phyloP scores from a whole-genome alignment of 83 land plant species.

The Diphasiastrum complanatum region DNA sequence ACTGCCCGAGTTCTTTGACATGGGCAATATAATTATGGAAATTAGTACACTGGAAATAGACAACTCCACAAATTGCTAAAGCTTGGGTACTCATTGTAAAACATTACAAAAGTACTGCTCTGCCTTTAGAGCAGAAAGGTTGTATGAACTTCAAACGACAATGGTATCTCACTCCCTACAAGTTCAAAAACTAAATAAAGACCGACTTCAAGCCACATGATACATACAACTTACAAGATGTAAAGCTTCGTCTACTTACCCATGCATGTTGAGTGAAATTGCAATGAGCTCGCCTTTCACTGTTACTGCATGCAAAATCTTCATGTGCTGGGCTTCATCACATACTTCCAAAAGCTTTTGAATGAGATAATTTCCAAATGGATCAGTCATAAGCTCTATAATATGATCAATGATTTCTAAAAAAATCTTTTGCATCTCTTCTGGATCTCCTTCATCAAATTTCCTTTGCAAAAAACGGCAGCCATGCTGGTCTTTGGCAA shows the following conservation, averaged over 20 bases:
- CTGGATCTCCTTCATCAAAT: conserved; percentile 34
- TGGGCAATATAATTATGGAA: neutral
- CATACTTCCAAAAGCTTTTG: conserved; percentile 62
- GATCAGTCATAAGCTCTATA: conserved; percentile 48
- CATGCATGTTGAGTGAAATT: conserved; percentile 48
- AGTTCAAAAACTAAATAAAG: too few relatives aligned
- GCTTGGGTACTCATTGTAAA: too few relatives aligned
- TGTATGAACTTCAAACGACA: too few relatives aligned
- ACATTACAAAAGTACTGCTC: too few relatives aligned
- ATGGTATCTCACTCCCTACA: too few relatives aligned
- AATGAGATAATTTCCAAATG: conserved; percentile 59
- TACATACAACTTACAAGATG: neutral
- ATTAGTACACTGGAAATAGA: neutral
- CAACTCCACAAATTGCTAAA: too few relatives aligned
- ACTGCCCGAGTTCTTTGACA: conserved; percentile 43
- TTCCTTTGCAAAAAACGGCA: conserved; percentile 46
- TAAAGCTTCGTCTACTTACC: conserved; percentile 27
- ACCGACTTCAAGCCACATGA: too few relatives aligned
- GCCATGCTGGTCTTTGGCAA: conserved; percentile 54
- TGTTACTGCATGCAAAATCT: conserved; percentile 35
- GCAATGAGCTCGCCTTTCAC: conserved; percentile 35
- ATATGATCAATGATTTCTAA: conserved; percentile 43
- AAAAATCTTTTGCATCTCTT: conserved; percentile 38
- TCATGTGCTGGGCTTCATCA: conserved; percentile 41
- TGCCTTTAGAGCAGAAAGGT: too few relatives aligned